Conservation (phyloP, 768 basidiomycete genomes). For the Agaricus blazei region DNA sequence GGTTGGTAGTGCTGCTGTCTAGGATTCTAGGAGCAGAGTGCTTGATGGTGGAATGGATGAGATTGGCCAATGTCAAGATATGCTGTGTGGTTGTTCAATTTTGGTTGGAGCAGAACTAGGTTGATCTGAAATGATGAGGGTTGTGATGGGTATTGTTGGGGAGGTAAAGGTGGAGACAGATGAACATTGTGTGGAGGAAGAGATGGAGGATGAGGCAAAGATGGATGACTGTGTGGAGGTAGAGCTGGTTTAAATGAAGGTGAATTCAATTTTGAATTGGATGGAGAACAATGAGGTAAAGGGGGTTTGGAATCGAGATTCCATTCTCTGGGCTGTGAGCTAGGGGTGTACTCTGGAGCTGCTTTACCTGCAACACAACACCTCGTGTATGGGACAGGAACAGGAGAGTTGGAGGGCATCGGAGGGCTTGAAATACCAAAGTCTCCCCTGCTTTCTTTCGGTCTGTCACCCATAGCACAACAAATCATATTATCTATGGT, state of each 20-base stretch:
- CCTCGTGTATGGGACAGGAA: constrained; percentile 14
- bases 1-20: constrained; percentile 40
- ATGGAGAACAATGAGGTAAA: constrained; percentile 3
- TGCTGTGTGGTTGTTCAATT: constrained; percentile 41
- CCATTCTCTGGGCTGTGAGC: neutral
- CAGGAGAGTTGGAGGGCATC: constrained; percentile 14
- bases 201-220: neutral
- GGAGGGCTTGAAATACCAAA: constrained; percentile 13
- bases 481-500: constrained; percentile 59
- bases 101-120: constrained; percentile 24
- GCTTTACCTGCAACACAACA: constrained; percentile 10
- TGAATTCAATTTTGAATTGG: neutral
- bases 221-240: neutral
- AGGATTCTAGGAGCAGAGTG: constrained; percentile 49
- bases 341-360: constrained; percentile 8
- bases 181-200: neutral
- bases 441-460: constrained; percentile 22
- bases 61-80: constrained; percentile 57
- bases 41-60: constrained; percentile 61
- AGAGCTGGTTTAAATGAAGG: neutral
- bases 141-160: neutral
- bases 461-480: constrained; percentile 45
- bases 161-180: neutral
- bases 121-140: constrained; percentile 23
- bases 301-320: constrained; percentile 1